phyloP scores from a whole-genome alignment of 352 stramenopile genomes.

The Phytophthora brassicae region DNA sequence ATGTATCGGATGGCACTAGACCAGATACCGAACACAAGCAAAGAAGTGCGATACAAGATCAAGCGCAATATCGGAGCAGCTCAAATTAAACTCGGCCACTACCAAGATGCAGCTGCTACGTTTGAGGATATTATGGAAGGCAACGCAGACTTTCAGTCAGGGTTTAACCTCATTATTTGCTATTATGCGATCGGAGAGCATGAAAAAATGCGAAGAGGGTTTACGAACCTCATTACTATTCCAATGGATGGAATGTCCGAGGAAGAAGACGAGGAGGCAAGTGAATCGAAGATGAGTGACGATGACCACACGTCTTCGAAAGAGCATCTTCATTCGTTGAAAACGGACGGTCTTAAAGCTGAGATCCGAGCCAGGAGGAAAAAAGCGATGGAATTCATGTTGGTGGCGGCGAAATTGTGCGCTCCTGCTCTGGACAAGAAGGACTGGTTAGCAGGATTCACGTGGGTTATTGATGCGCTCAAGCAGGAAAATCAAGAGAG shows the following conservation, averaged over 20 bases:
- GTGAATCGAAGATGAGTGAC: constrained; percentile 52
- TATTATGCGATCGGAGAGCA: constrained; percentile 96
- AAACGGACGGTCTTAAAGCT: constrained; percentile 71
- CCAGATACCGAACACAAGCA: constrained; percentile 93
- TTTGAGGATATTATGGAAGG: constrained; percentile 96
- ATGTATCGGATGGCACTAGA: constrained; percentile 98
- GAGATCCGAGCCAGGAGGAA: constrained; percentile 78
- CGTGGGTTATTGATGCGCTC: constrained; percentile 93
- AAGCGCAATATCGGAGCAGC: constrained; percentile 96
- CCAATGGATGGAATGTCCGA: constrained; percentile 86
- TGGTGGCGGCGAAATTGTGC: constrained; percentile 94
- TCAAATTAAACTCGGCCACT: constrained; percentile 93
- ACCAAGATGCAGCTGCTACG: constrained; percentile 92
- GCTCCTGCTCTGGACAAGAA: constrained; percentile 92
- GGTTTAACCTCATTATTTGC: constrained; percentile 97
- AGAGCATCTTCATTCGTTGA: constrained; percentile 63
- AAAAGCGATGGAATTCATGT: constrained; percentile 89
- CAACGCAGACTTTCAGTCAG: constrained; percentile 93
- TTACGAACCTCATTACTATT: constrained; percentile 91
- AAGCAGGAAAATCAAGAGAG: constrained; percentile 89
- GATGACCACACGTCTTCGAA: constrained; percentile 41
- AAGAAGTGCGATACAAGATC: constrained; percentile 95
- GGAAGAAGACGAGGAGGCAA: constrained; percentile 83
- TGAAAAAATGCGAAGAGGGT: constrained; percentile 92
- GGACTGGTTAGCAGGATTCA: constrained; percentile 92